These are phyloP conservation scores for Albifimbria verrucaria DNA, from an alignment of 2,329 filamentous ascomycete species.

Conservation along the genomic window DNA sequence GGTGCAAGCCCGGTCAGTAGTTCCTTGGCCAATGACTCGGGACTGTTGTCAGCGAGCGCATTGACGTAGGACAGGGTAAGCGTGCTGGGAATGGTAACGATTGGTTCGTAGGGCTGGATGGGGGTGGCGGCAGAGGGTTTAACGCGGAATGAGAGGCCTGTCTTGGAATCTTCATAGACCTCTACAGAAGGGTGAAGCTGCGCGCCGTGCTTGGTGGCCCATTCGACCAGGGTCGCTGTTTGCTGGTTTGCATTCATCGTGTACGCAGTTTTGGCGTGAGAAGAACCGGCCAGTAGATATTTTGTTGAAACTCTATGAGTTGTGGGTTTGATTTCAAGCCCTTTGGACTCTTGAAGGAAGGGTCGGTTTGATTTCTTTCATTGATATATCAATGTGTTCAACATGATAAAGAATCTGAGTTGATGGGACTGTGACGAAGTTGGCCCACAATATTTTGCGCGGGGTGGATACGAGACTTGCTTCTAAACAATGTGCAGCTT, in stretches of 20 bases:
- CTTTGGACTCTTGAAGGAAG: too few species aligned
- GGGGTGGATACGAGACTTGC: too few species aligned
- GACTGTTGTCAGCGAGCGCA: slow-evolving; percentile 32
- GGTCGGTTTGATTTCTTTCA: too few species aligned
- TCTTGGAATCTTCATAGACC: slow-evolving; percentile 47
- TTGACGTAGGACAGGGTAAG: slow-evolving; percentile 59
- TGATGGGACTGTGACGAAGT: too few species aligned
- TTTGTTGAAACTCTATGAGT: too few species aligned
- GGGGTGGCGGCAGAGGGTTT: slow-evolving; percentile 23
- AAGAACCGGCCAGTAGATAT: too few species aligned
- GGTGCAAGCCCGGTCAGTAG: slow-evolving; percentile 51
- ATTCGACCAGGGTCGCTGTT: slow-evolving; percentile 36
- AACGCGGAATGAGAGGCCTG: slow-evolving; percentile 54
- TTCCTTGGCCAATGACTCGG: slow-evolving; percentile 36
- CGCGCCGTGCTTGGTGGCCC: slow-evolving; percentile 45
- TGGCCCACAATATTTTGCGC: too few species aligned
- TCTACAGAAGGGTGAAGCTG: slow-evolving; percentile 48
- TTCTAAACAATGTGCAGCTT: too few species aligned
- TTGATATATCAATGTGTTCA: too few species aligned
- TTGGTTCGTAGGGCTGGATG: slow-evolving; percentile 34
- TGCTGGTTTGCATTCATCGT: not conserved
- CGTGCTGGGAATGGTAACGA: slow-evolving; percentile 50
- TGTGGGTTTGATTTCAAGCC: too few species aligned
- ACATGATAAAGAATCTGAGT: too few species aligned
- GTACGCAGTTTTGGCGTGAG: too few species aligned